phyloP scores from a whole-genome alignment of 257 asterid genomes.

The Marsdenia floribunda region DNA sequence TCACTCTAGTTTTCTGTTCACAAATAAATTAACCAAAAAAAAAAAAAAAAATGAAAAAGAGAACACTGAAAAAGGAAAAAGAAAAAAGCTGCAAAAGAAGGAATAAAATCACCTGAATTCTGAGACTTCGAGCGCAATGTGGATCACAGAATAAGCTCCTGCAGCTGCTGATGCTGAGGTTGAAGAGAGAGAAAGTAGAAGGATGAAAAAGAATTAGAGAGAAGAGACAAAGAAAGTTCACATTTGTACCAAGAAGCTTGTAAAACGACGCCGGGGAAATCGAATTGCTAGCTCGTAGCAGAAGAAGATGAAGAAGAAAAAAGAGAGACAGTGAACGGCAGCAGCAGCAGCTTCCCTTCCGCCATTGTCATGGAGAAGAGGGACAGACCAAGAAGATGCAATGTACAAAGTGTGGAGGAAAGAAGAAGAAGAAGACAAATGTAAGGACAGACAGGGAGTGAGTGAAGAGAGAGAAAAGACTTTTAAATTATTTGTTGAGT shows the following conservation, averaged over 20 bases:
- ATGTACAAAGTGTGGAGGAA: not conserved
- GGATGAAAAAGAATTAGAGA: slow-evolving; percentile 9
- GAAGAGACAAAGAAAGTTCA: slow-evolving; percentile 13
- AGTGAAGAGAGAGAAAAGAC: not conserved
- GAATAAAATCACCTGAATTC: slow-evolving; percentile 35
- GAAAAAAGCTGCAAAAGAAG: slow-evolving; percentile 10
- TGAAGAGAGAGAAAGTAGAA: slow-evolving; percentile 21
- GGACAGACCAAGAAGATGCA: slow-evolving; percentile 9
- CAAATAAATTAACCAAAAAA: not conserved
- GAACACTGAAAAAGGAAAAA: slow-evolving; percentile 7
- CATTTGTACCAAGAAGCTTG: not conserved
- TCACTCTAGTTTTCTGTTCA: not conserved
- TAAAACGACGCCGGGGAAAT: slow-evolving; percentile 25
- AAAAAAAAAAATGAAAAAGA: slow-evolving; percentile 26
- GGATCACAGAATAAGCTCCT: slow-evolving; percentile 29
- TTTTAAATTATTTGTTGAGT: no score
- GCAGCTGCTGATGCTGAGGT: slow-evolving; percentile 13
- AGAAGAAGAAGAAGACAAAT: slow-evolving; percentile 23
- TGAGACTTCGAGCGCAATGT: slow-evolving; percentile 24
- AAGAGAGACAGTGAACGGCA: slow-evolving; percentile 2
- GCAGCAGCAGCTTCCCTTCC: not conserved
- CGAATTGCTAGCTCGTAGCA: slow-evolving; percentile 17
- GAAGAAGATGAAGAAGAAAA: slow-evolving; percentile 4
- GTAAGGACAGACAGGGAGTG: not conserved
- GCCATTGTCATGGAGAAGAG: slow-evolving; percentile 15